Evolutionary conservation across 108 stramenopile species (phyloP), one percentile per base, ranked within the genome.

Genomic region (Parietichytrium sp.): DNA sequence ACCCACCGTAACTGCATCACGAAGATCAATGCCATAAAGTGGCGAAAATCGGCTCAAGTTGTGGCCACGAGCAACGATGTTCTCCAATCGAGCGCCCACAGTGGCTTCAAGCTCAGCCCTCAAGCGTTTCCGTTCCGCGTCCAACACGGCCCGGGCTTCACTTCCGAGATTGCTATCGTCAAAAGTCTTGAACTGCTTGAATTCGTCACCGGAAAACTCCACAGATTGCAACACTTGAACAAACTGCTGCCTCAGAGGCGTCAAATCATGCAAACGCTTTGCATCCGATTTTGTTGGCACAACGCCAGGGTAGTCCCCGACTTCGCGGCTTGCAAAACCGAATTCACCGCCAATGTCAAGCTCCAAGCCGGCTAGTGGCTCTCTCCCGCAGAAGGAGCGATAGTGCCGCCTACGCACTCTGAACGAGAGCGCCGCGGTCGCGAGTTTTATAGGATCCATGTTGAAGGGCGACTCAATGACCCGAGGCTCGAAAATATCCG

Each of bases 401-500:
- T 42, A 33, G 1, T 45, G 10, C 13, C 45, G 61, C 61, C 45
- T 72, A 36, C 84, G 80, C 53, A 86, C 47, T 13, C 84, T 50
- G 8, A 36, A 81, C 31, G 83, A 45, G 20, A 33, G 42, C 61
- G 61, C 16, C 25, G 92, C 89, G 15, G 86, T 79, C 4, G 78
- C 52, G 45, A 92, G 55, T 23, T 83, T 45, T 29, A 96, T 78
- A 49, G 87, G 86, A 18, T 91, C 88, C 82, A 94, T 82, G 45
- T 91, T 85, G 82, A 96, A 96, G 45, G 98, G 97, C 18, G 96
- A 93, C 3, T 89, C 79, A 31, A 97, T 94, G 16, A 95, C 91
- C 4, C 98, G 89, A 25, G 98, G 93, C 83, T 98, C 97, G 85
- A 98, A 97, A 20, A 99, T 91, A 80, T 99, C 98, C 29, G 98